Conservation (phyloP, 202 grass and related monocot genomes). For the Saccharum hybrid region DNA sequence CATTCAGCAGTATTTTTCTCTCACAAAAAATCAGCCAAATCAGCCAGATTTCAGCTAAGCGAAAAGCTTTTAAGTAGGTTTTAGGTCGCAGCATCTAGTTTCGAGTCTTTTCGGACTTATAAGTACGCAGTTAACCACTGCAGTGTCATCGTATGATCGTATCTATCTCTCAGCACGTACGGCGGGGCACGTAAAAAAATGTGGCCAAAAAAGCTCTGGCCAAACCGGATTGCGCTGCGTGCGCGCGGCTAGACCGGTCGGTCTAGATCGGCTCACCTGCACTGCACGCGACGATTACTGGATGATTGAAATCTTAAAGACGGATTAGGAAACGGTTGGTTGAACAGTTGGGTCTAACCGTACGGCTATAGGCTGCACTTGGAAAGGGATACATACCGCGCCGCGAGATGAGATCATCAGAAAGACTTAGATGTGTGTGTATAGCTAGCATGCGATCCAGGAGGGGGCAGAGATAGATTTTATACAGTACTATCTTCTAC, state of each 20-base stretch:
- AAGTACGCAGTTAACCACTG: no score
- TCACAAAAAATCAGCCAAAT: no score
- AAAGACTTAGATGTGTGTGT: neutral
- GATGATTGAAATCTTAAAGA: neutral
- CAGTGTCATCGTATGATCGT: no score
- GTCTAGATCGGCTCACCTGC: slow-evolving; percentile 28
- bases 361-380: no score
- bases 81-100: no score
- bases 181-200: neutral
- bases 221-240: neutral
- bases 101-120: no score
- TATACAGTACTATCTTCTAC: no score
- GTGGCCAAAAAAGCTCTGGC: neutral
- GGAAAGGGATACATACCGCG: no score
- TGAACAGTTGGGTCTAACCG: slow-evolving; percentile 20
- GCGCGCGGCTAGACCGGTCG: neutral
- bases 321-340: slow-evolving; percentile 44
- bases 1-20: no score
- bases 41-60: no score
- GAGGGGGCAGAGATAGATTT: neutral
- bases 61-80: no score
- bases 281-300: neutral
- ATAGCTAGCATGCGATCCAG: neutral
- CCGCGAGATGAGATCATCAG: no score
- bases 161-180: neutral